Conservation (phyloP, 179 eudicot genomes). For the Beta corolliflora region DNA sequence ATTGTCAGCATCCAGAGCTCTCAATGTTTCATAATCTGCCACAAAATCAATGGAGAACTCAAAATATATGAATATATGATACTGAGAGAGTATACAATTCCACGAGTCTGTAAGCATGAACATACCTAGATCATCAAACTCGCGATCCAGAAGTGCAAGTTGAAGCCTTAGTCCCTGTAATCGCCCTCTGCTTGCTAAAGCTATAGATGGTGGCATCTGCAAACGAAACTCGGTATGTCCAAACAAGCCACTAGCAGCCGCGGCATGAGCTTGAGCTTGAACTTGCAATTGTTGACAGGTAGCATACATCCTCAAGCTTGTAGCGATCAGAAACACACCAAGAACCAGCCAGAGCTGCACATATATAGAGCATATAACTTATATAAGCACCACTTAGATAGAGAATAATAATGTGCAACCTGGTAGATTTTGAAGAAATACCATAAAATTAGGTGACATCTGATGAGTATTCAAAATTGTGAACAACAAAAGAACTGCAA, state of each 20-base stretch:
- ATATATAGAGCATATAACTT: neutral
- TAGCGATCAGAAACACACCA: slow-evolving; percentile 71
- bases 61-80: neutral
- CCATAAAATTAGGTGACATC: slow-evolving; percentile 80
- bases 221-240: slow-evolving; percentile 63
- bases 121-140: slow-evolving; percentile 71
- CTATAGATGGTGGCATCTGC: slow-evolving; percentile 70
- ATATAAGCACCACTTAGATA: neutral
- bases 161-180: slow-evolving; percentile 73
- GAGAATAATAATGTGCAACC: neutral
- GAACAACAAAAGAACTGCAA: slow-evolving; percentile 70
- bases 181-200: slow-evolving; percentile 70
- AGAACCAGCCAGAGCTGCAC: slow-evolving; percentile 76
- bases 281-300: slow-evolving; percentile 80
- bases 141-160: slow-evolving; percentile 79
- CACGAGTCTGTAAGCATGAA: neutral
- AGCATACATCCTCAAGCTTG: slow-evolving; percentile 75
- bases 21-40: slow-evolving; percentile 74
- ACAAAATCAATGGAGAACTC: slow-evolving; percentile 4
- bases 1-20: slow-evolving; percentile 77
- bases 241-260: slow-evolving; percentile 64
- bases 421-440: slow-evolving; percentile 14
- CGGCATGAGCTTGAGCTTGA: slow-evolving; percentile 75
- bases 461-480: slow-evolving; percentile 72
- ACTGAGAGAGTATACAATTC: neutral